Percentiles rank a stretch among this genome's conserved stretches.
These are phyloP conservation scores for Desmodesmus armatus DNA, from an alignment of 139 green algal genomes.

Conservation along the genomic window DNA sequence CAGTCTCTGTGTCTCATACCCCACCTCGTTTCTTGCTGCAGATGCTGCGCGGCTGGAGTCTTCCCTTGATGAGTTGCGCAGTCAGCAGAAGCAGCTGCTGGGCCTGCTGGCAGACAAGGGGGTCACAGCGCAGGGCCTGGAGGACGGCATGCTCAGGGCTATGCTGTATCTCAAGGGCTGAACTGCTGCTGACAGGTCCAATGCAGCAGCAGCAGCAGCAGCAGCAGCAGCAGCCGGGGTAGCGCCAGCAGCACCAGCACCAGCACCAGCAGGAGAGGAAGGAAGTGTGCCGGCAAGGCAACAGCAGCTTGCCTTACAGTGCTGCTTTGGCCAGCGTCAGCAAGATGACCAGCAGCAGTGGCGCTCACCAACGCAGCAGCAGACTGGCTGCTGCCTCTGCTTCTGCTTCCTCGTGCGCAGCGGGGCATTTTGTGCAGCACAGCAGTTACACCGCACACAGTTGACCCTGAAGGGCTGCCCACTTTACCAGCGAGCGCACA, in stretches of 20 bases:
- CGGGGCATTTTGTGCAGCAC: background rate
- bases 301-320: background rate
- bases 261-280: background rate
- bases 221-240: conserved; percentile 7
- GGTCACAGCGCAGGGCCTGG: background rate
- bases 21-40: conserved; percentile 11
- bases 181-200: background rate
- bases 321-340: background rate
- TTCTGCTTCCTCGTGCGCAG: background rate
- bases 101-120: conserved; percentile 39
- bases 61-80: background rate
- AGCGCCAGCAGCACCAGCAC: background rate
- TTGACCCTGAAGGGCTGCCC: background rate
- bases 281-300: background rate
- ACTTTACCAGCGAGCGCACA: background rate
- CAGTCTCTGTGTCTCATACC: background rate
- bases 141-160: conserved; percentile 29
- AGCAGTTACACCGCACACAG: background rate
- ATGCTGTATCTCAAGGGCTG: conserved; percentile 39
- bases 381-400: background rate
- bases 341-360: background rate
- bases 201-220: conserved; percentile 29
- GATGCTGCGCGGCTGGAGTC: conserved; percentile 13
- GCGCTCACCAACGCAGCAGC: background rate
- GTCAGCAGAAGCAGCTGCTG: conserved; percentile 37